Evolutionary conservation across 805 yeast species (phyloP).

Genomic region (Pichia ethanolica): DNA sequence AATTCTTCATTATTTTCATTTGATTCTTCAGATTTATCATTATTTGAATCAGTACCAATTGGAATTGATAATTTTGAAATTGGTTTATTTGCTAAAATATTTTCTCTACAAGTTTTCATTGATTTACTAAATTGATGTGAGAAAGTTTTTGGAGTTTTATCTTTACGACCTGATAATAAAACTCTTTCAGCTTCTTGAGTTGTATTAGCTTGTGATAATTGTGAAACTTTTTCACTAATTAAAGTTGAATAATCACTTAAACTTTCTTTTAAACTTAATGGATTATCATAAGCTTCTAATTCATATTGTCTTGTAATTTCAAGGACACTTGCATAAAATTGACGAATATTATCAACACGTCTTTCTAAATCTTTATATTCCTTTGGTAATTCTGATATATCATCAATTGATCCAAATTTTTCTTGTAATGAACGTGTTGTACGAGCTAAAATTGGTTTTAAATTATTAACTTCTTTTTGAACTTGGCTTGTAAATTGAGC

Average conservation of each 20-base stretch:
- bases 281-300: constrained; percentile 73
- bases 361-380: constrained; percentile 64
- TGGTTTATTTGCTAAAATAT: constrained; percentile 21
- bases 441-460: constrained; percentile 49
- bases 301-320: constrained; percentile 55
- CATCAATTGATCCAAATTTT: constrained; percentile 54
- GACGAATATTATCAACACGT: constrained; percentile 56
- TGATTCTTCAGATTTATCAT: background rate
- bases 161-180: constrained; percentile 31
- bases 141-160: constrained; percentile 57
- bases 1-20: background rate
- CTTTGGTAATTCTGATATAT: constrained; percentile 64
- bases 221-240: constrained; percentile 47
- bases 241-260: constrained; percentile 54
- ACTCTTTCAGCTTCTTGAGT: constrained; percentile 62
- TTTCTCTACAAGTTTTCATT: constrained; percentile 42
- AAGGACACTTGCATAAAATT: constrained; percentile 47
- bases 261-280: constrained; percentile 69
- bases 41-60: background rate
- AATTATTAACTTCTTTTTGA: constrained; percentile 29
- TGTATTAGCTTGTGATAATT: constrained; percentile 54
- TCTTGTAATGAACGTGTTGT: constrained; percentile 55
- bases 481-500: constrained; percentile 25
- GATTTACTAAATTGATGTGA: constrained; percentile 61
- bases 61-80: constrained; percentile 6